Base-by-base conservation (phyloP, 805 yeast genomes). In the Scheffersomyces amazonensis region DNA sequence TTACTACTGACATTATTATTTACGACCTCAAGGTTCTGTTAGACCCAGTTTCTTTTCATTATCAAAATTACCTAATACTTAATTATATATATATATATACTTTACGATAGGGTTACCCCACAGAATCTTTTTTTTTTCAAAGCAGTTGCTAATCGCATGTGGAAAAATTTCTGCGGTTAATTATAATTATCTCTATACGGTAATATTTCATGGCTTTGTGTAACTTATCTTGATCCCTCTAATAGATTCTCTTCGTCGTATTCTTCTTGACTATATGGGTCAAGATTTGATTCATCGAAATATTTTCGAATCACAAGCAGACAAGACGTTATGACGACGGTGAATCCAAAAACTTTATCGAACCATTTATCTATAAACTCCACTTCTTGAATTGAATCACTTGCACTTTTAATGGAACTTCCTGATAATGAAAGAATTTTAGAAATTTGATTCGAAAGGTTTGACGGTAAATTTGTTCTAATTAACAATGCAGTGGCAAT, bases 311-410 rank as follows among this genome's bases (percentile, higher is more conserved):
- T 31, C 2, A 46, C 36, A n/a, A 63, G 38, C 34, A 60, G 52
- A 16, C 53, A 19, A 3, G 54, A 35, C 3, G 77, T 66, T 1
- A 53, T 42, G 2, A 69, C 44, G 45, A 75, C 64, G 9, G 77
- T 58, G 5, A 69, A 29, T 10, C 68, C 76, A 56, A 74, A 76
- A 31, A 76, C 69, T 50, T 71, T 63, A 45, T 75, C 80, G 44
- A 74, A 76, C 77, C 78, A 73, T 16, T 56, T 53, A 42, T 75
- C 80, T 16, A 76, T 66, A 47, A 73, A 74, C 18, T 60, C 64
- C n/a, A 69, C 68, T 45, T 71, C 73, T 35, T 46, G 60, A 21
- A 50, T 43, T 5, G 51, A 47, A 25, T 48, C 28, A 18, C 49
- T 46, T 4, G 50, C 42, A 15, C 50, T 33, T 18, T 52, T 43